Conservation (phyloP, 495 filamentous ascomycete genomes). For the Tuber aestivum region DNA sequence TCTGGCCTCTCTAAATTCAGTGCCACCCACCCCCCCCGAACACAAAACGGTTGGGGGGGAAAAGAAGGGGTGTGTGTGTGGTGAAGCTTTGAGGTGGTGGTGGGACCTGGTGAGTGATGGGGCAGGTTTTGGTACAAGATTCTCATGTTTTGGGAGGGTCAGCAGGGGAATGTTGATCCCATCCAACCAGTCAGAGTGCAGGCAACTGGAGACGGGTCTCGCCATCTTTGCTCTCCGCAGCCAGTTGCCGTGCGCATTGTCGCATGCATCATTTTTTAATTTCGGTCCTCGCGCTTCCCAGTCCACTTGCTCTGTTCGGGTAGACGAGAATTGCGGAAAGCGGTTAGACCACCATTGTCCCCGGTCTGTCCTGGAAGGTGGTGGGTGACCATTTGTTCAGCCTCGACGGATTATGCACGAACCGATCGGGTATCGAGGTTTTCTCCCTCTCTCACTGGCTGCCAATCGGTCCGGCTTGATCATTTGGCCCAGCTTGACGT, state of each 20-base stretch:
- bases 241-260: slow-evolving; percentile 39
- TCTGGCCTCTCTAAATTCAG: slow-evolving; percentile 13
- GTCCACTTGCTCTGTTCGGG: slow-evolving; percentile 4
- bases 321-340: background rate
- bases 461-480: slow-evolving; percentile 22
- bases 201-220: slow-evolving; percentile 40
- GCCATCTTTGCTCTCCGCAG: slow-evolving; percentile 31
- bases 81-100: slow-evolving; percentile 1
- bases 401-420: slow-evolving; percentile 35
- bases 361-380: slow-evolving; percentile 25
- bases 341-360: slow-evolving; percentile 5
- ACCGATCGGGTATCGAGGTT: slow-evolving; percentile 33
- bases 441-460: slow-evolving; percentile 21
- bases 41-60: background rate
- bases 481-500: slow-evolving; percentile 39
- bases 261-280: slow-evolving; percentile 40
- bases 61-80: background rate
- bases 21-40: slow-evolving; percentile 9
- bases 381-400: slow-evolving; percentile 28
- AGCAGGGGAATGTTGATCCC: slow-evolving; percentile 40
- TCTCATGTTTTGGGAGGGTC: slow-evolving; percentile 15
- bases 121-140: slow-evolving; percentile 1
- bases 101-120: slow-evolving; percentile 2
- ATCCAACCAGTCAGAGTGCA: slow-evolving; percentile 30
- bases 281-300: slow-evolving; percentile 39